Base-by-base conservation (phyloP, 805 yeast species). In the Candida bentonensis region DNA sequence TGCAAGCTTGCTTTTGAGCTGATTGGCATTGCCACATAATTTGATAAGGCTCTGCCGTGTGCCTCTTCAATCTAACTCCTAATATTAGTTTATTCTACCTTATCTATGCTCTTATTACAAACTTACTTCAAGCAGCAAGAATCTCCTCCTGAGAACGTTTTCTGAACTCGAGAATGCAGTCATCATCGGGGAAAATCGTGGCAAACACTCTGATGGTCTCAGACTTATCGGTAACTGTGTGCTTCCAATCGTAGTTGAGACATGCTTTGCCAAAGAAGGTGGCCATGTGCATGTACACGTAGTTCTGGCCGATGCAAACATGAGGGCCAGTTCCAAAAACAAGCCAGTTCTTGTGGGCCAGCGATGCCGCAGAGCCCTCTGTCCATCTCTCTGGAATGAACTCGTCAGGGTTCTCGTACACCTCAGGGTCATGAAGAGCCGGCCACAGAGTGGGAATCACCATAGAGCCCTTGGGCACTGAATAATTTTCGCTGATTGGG, bases 251-350 rank as follows among this genome's bases (percentile, higher is more conserved):
- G 44, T 87, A 73, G 54, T 73, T 67, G 75, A 92, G 64, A 21
- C 85, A 76, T 45, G 87, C 87, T 66, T 92, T 92, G 60, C 98
- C 98, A 58, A 92, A 74, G 71, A 89, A 70, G 26, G 83, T 86
- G 15, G 94, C 79, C 63, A 92, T 83, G 49, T 89, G 74, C 75
- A 85, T 79, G 76, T 84, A 73, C 48, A 92, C 98, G 59, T 92
- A 92, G 49, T 78, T 83, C 69, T 87, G 94, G 53, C 98, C 98
- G 50, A 92, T 68, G 67, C 98, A 92, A 45, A 83, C 87, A 61
- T 92, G 98, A 11, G 96, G 89, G 45, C 98, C 98, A 40, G 94
- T 79, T 51, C 98, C 98, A 55, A 92, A 92, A 9, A 89, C 96
- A 51, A 92, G 74, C 95, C 96, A 92, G 69, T 88, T 88, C 63